Base-by-base conservation (phyloP, 2,329 filamentous ascomycete species). In the Chaetomiaceae sp. region DNA sequence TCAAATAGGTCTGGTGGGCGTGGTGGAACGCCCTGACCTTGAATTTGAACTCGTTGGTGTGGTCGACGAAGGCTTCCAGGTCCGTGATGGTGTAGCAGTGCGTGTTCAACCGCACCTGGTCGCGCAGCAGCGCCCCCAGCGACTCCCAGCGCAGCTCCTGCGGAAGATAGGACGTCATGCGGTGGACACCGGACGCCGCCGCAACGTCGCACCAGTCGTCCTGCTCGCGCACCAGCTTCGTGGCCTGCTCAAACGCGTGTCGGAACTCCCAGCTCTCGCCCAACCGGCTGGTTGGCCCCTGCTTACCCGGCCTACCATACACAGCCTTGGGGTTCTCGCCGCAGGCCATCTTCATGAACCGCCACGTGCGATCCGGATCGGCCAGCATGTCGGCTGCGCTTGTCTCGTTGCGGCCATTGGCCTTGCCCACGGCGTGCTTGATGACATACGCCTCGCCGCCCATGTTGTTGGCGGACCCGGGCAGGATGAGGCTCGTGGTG, bases 321-420 rank as follows among this genome's bases (percentile, higher is more conserved):
- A 79, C 66, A 1, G 72, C 66, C 65, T 84, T 84, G 2, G 82
- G 68, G 56, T 86, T 86, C 64, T 86, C 83, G 29, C 83, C 83
- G 53, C 82, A 86, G 0, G 83, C 83, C 82, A 86, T 86, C 67
- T 87, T 86, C 72, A 87, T 83, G 62, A 84, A 86, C 17, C 83
- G 72, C 76, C 81, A 83, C 49, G 69, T 76, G 18, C 71, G 70
- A 34, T 83, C 80, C 0, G 81, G 81, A 42, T 84, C 79, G 1
- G 83, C 82, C 9, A 86, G 68, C 68, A 86, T 72, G 53, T 84
- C 77, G 19, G 70, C 65, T 2, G 76, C 78, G 43, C 80, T 83
- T 35, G 82, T 74, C 60, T 86, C 82, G 14, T 71, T 66, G 18
- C 82, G 74, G 3, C 81, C 79, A 52, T 83, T 75, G 0, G 68